Conservation (phyloP, 306 rosid genomes). For the Glycine latifolia region DNA sequence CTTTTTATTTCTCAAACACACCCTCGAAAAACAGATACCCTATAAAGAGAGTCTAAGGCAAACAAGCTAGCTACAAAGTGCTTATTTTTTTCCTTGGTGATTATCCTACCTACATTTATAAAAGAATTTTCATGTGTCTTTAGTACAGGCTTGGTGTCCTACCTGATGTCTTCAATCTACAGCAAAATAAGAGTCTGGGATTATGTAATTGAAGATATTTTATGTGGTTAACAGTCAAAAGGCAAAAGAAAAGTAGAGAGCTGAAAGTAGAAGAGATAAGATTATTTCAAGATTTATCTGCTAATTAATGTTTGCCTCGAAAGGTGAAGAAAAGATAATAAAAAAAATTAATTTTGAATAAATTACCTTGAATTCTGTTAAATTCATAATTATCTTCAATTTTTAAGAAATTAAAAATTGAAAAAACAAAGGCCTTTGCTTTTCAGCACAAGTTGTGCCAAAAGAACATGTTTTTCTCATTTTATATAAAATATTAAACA, state of each 20-base stretch:
- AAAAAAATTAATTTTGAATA: not conserved
- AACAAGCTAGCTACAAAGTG: not conserved
- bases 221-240: constrained; percentile 17
- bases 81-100: constrained; percentile 19
- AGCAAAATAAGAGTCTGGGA: not conserved
- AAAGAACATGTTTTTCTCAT: not conserved
- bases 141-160: constrained; percentile 9
- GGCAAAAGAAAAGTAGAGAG: not conserved
- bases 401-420: not conserved
- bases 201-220: constrained; percentile 26
- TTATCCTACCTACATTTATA: constrained; percentile 7
- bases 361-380: not conserved
- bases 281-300: not conserved
- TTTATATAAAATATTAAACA: not conserved
- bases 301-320: not conserved
- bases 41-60: constrained; percentile 32
- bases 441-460: too few species aligned
- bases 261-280: constrained; percentile 9
- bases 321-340: not conserved
- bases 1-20: constrained; percentile 25
- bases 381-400: not conserved
- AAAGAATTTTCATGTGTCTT: not conserved
- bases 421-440: too few species aligned
- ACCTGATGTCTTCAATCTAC: constrained; percentile 22
- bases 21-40: constrained; percentile 49